Percentiles rank a stretch among this genome's conserved stretches.
Evolutionary conservation across 306 rosid species (phyloP).

Genomic region (Mimosa pudica): DNA sequence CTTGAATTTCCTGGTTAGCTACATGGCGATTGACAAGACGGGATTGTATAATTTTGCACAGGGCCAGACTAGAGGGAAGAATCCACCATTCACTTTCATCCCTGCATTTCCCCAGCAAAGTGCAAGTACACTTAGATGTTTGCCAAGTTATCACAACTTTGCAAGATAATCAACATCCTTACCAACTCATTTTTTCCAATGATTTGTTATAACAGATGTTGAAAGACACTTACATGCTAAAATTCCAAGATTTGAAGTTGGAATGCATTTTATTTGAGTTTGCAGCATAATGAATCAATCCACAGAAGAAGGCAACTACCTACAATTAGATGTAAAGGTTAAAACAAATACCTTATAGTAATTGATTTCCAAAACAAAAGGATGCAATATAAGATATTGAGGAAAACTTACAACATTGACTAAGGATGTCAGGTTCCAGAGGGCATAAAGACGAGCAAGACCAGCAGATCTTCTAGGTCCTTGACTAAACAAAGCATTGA

Average conservation of each 20-base stretch:
- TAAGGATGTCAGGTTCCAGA: constrained; percentile 95
- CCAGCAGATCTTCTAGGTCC: constrained; percentile 94
- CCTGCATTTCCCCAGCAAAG: constrained; percentile 53
- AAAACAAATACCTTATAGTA: constrained; percentile 23
- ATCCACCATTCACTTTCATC: constrained; percentile 99
- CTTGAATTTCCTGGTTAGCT: constrained; percentile 96
- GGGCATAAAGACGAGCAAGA: constrained; percentile 85
- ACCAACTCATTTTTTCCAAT: constrained; percentile 25
- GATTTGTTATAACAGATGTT: neutral
- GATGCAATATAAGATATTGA: constrained; percentile 1
- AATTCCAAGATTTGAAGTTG: constrained; percentile 81
- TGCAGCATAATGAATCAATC: constrained; percentile 70
- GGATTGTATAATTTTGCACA: constrained; percentile 83
- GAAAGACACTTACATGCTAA: constrained; percentile 74
- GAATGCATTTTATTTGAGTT: constrained; percentile 61
- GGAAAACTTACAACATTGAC: constrained; percentile 84
- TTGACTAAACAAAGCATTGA: constrained; percentile 91
- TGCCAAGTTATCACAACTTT: constrained; percentile 22
- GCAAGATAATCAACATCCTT: neutral
- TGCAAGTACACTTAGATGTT: constrained; percentile 15
- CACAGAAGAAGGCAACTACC: constrained; percentile 83
- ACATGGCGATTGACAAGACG: constrained; percentile 84
- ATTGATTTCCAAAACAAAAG: constrained; percentile 10
- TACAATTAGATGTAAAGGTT: constrained; percentile 38
- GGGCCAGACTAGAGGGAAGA: constrained; percentile 79